Conservation (phyloP, 805 yeast species). For the Wickerhamiella lipophila region DNA sequence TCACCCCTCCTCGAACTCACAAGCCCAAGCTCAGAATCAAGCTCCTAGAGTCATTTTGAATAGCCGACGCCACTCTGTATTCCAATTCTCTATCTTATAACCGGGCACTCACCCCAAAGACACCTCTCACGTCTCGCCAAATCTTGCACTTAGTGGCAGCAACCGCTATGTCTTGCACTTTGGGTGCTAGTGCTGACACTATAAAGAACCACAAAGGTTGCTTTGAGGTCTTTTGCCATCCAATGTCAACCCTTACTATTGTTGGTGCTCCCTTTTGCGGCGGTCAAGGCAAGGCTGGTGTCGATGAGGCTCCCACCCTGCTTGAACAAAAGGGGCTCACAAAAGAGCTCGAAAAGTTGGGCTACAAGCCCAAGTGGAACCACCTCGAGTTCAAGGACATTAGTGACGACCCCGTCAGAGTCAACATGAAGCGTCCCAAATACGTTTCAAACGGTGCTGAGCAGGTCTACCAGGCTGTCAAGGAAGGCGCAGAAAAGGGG, state of each 20-base stretch:
- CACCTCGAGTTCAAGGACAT: slow-evolving; percentile 25
- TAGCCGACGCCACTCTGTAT: too few relatives aligned
- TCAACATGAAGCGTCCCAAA: slow-evolving; percentile 54
- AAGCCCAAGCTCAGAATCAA: too few relatives aligned
- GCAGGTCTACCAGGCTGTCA: slow-evolving; percentile 49
- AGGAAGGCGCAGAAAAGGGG: slow-evolving; percentile 36
- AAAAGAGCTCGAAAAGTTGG: slow-evolving; percentile 48
- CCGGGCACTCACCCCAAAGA: background rate
- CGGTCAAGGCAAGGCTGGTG: slow-evolving; percentile 90
- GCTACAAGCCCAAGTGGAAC: slow-evolving; percentile 50
- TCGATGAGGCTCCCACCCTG: slow-evolving; percentile 84
- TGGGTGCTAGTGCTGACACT: slow-evolving; percentile 6
- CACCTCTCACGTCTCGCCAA: slow-evolving; percentile 3
- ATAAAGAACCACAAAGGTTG: background rate
- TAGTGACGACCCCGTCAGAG: slow-evolving; percentile 41
- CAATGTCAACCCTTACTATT: slow-evolving; percentile 25
- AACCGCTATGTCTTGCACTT: slow-evolving; percentile 12
- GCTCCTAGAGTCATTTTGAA: background rate
- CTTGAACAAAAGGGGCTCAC: slow-evolving; percentile 60
- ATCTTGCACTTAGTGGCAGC: slow-evolving; percentile 11
- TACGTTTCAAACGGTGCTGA: slow-evolving; percentile 65
- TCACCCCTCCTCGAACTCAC: too few relatives aligned
- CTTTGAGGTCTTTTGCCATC: background rate
- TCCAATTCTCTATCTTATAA: background rate
- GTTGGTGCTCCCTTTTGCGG: slow-evolving; percentile 89